phyloP scores from a whole-genome alignment of 202 grass and related monocot genomes.

The Musa balbisiana region DNA sequence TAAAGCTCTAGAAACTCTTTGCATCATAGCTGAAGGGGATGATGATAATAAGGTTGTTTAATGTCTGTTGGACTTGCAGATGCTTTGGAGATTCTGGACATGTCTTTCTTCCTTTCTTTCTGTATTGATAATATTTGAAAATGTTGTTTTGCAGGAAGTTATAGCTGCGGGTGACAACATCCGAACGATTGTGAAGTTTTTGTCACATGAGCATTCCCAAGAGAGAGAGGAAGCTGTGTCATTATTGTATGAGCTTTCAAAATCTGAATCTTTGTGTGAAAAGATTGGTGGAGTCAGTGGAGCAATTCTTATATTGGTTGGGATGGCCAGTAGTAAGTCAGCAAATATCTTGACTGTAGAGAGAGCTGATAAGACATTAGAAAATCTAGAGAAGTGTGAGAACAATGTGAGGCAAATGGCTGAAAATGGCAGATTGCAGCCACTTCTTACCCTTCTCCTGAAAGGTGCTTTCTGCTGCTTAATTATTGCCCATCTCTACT shows the following conservation, averaged over 20 bases:
- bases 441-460: slow-evolving; percentile 55
- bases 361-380: slow-evolving; percentile 44
- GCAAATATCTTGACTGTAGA: slow-evolving; percentile 27
- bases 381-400: slow-evolving; percentile 55
- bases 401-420: slow-evolving; percentile 59
- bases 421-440: slow-evolving; percentile 64
- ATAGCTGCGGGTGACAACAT: slow-evolving; percentile 40
- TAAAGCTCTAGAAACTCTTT: slow-evolving; percentile 53
- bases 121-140: background rate
- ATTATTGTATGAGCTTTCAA: slow-evolving; percentile 58
- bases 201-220: slow-evolving; percentile 40
- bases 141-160: slow-evolving; percentile 36
- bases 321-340: slow-evolving; percentile 39
- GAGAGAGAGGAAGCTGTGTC: slow-evolving; percentile 53
- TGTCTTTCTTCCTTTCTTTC: background rate
- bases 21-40: slow-evolving; percentile 44
- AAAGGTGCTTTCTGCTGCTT: slow-evolving; percentile 31
- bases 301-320: slow-evolving; percentile 52
- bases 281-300: slow-evolving; percentile 50
- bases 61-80: background rate
- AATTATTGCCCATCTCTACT: background rate
- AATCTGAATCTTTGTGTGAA: slow-evolving; percentile 44
- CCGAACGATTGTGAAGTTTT: slow-evolving; percentile 53
- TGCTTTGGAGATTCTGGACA: background rate
- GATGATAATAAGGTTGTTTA: slow-evolving; percentile 53